phyloP scores from a whole-genome alignment of 768 basidiomycete species.

The Tylopilus sp. region DNA sequence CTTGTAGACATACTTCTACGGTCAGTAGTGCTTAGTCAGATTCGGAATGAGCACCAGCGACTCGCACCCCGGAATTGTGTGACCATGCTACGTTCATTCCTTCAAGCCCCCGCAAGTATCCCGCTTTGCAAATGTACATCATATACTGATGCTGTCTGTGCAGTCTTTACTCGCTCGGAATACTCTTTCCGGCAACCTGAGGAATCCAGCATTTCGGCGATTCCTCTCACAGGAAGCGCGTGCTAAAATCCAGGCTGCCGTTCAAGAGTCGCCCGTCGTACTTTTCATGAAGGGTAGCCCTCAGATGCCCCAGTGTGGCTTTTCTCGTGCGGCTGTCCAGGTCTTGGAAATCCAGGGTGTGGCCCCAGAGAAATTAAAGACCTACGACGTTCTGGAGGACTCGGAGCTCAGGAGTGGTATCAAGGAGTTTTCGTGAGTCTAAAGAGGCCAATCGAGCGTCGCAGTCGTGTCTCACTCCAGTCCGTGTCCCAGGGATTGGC shows the following conservation, averaged over 20 bases:
- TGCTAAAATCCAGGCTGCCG: constrained; percentile 65
- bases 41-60: background rate
- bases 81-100: constrained; percentile 16
- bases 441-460: background rate
- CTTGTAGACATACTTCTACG: no score
- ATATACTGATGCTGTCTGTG: background rate
- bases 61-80: background rate
- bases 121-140: no score
- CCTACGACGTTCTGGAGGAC: constrained; percentile 90
- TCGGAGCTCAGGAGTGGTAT: constrained; percentile 78
- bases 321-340: constrained; percentile 92
- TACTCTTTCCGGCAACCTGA: constrained; percentile 3
- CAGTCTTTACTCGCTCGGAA: constrained; percentile 12
- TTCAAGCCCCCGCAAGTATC: constrained; percentile 14
- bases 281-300: constrained; percentile 99
- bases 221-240: constrained; percentile 63
- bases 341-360: constrained; percentile 85
- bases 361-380: constrained; percentile 73
- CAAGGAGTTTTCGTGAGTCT: constrained; percentile 95
- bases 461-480: background rate
- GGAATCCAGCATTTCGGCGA: constrained; percentile 31
- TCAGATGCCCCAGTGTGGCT: constrained; percentile 84
- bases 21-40: background rate
- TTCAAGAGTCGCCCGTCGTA: constrained; percentile 76
- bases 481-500: constrained; percentile 76